Evolutionary conservation across 257 asterid genomes (phyloP).

Genomic region (Sherardia arvensis): DNA sequence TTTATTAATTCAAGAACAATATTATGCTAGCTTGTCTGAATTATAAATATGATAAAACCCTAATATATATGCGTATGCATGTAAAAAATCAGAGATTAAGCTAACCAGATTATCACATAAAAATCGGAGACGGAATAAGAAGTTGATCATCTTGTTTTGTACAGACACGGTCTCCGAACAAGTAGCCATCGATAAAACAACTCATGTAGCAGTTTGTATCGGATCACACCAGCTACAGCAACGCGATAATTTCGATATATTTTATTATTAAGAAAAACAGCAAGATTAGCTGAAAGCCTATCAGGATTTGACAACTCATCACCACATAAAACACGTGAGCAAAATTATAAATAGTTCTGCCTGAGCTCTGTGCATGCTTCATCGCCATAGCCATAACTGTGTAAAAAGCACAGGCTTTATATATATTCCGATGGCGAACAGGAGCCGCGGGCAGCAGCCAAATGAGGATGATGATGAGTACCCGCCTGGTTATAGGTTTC

Average conservation of each 20-base stretch:
- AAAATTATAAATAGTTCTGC: too few species aligned
- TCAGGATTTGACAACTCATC: not conserved
- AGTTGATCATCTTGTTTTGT: not conserved
- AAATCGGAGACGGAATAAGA: not conserved
- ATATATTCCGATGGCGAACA: not conserved
- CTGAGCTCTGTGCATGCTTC: not conserved
- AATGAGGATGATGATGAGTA: not conserved
- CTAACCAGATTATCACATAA: too few species aligned
- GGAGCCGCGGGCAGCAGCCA: not conserved
- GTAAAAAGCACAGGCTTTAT: too few species aligned
- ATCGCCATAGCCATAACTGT: too few species aligned
- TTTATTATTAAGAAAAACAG: not conserved
- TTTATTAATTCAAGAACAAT: too few species aligned
- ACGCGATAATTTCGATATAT: not conserved
- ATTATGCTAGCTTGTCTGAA: too few species aligned
- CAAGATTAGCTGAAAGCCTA: not conserved
- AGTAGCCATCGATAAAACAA: not conserved
- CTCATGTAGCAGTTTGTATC: not conserved
- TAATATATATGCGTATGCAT: too few species aligned
- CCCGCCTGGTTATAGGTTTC: slow-evolving; percentile 16
- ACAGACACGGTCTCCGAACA: not conserved
- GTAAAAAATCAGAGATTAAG: too few species aligned
- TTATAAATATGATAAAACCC: too few species aligned
- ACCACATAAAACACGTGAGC: not conserved
- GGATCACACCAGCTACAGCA: not conserved